Evolutionary conservation across 2,329 filamentous ascomycete species (phyloP).

Genomic region (Graphilbum fragrans): DNA sequence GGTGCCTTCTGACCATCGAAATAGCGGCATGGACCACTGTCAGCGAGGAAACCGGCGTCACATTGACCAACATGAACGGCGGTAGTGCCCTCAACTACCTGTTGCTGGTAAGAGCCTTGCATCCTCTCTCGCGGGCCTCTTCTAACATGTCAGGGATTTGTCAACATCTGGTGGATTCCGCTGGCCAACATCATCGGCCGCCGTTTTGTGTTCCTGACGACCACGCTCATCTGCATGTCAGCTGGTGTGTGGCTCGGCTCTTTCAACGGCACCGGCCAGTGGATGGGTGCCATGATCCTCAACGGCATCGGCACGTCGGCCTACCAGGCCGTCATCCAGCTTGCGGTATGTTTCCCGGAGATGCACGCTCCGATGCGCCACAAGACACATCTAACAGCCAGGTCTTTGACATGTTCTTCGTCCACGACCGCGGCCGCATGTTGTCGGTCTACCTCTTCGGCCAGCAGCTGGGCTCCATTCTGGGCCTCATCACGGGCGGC

Average conservation of each 20-base stretch:
- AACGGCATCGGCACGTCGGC: neutral
- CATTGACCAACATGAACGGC: neutral
- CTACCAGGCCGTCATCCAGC: neutral
- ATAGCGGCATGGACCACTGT: neutral
- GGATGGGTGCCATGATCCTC: neutral
- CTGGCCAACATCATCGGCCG: neutral
- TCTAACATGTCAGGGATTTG: neutral
- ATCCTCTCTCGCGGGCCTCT: neutral
- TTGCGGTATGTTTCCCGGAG: neutral
- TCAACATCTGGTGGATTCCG: constrained; percentile 1
- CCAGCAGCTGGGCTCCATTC: neutral
- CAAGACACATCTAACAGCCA: neutral
- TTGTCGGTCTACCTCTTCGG: neutral
- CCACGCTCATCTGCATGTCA: neutral
- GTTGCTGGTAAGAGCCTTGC: neutral
- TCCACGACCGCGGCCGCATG: neutral
- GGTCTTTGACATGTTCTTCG: constrained; percentile 1
- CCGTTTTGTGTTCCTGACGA: neutral
- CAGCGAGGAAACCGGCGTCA: neutral
- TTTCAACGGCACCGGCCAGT: neutral
- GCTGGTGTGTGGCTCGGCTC: neutral
- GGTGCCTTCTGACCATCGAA: neutral
- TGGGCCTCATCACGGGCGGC: neutral
- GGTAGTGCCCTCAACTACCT: neutral
- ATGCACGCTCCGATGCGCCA: neutral